phyloP scores from a whole-genome alignment of 2,329 filamentous ascomycete species.

The Parafenestella ontariensis region DNA sequence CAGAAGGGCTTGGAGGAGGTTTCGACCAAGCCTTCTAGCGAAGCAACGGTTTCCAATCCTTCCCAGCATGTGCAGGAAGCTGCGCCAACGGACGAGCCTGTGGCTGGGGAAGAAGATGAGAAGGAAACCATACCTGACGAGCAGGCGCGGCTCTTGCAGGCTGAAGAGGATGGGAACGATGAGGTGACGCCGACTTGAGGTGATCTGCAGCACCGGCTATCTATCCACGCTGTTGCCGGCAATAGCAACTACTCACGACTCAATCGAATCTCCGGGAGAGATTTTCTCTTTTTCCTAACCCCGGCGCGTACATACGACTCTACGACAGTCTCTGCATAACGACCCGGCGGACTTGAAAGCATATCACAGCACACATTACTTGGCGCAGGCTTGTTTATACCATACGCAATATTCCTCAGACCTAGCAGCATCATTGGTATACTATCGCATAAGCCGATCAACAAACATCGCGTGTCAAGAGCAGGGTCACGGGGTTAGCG shows the following conservation, averaged over 20 bases:
- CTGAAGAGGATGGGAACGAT: slow-evolving; percentile 12
- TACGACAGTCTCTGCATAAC: neutral
- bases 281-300: no score
- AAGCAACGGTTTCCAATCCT: slow-evolving; percentile 25
- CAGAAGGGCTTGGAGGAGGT: slow-evolving; percentile 48
- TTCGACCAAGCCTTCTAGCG: slow-evolving; percentile 43
- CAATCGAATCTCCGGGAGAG: no score
- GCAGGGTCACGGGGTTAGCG: neutral
- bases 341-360: neutral
- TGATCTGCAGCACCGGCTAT: neutral
- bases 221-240: no score
- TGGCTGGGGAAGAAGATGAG: slow-evolving; percentile 21
- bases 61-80: slow-evolving; percentile 26
- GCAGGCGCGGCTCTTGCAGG: slow-evolving; percentile 28
- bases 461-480: neutral
- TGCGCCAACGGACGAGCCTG: slow-evolving; percentile 26
- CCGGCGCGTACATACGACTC: neutral
- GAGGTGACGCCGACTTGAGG: slow-evolving; percentile 8
- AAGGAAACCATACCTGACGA: slow-evolving; percentile 28
- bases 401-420: neutral
- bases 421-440: neutral
- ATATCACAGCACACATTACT: neutral
- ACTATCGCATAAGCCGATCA: neutral
- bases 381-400: neutral
- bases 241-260: no score